Conservation (phyloP, 305 asterid genomes). For the Coffea humblotiana region DNA sequence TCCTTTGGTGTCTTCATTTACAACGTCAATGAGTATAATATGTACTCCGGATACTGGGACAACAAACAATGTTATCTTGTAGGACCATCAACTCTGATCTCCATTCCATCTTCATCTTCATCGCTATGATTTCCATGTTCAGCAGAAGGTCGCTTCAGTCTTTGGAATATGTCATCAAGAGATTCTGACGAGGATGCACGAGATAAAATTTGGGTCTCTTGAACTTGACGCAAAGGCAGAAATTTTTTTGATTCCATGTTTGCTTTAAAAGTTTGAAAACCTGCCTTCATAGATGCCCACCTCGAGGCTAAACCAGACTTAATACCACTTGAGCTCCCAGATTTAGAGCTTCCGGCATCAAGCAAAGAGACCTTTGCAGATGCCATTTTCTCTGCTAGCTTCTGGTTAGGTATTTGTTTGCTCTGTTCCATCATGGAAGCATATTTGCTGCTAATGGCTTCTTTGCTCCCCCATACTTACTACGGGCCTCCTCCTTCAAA, state of each 20-base stretch:
- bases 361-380: constrained; percentile 84
- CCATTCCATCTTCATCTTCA: constrained; percentile 39
- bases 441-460: constrained; percentile 76
- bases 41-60: not conserved
- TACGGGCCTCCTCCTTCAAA: constrained; percentile 47
- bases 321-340: constrained; percentile 26
- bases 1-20: constrained; percentile 2
- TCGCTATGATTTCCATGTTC: constrained; percentile 39
- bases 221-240: constrained; percentile 59
- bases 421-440: constrained; percentile 72
- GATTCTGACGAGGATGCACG: constrained; percentile 69
- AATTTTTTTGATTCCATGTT: constrained; percentile 75
- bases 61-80: constrained; percentile 9
- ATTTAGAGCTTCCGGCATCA: constrained; percentile 39
- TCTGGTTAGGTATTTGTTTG: constrained; percentile 41
- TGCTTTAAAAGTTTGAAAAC: constrained; percentile 69
- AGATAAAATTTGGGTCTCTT: constrained; percentile 43
- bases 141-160: constrained; percentile 60
- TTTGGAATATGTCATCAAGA: constrained; percentile 83
- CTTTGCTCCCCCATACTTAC: constrained; percentile 66
- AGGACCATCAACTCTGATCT: constrained; percentile 19
- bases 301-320: constrained; percentile 70
- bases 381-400: constrained; percentile 47
- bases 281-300: constrained; percentile 96
- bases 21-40: not conserved